Base-by-base conservation (phyloP, 441 rosid species). In the Breynia disticha region DNA sequence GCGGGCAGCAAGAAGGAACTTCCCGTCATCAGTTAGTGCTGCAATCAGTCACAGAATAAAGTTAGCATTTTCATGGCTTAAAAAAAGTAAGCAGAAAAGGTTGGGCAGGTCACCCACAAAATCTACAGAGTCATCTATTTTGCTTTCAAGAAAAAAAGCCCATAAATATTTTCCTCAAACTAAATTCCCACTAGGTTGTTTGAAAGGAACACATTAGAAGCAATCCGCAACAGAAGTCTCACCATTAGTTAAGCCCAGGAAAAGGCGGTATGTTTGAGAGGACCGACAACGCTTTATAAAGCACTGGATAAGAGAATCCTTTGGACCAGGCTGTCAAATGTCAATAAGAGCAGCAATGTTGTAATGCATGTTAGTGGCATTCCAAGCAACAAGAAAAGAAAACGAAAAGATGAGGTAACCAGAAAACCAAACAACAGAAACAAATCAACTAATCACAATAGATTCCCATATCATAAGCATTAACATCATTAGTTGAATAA, bases 301-400 rank as follows among this genome's bases (percentile, higher is more conserved):
- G 64, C 98, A 91, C 15, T 79, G 93, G 49, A 91, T 67, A 61
- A 80, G 83, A 58, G 54, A 70, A 66, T 84, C 85, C 70, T 80
- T 78, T 54, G 98, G 89, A 46, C 98, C 98, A 65, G 98, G 87
- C 98, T 91, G 84, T 79, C 82, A 49, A 64, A 96, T 91, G 84
- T 79, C 82, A 49, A 64, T 46, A 65, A 51, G 20, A 42, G 14
- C 59, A 52, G 54, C 6, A 59, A 64, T n/a, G 48, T 56, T 37
- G 54, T 4, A 46, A 15, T 22, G 42, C 55, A 37, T 15, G 16
- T 50, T 3, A 15, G 41, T 12, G 17, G 47, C 51, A 55, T 60
- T 43, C 56, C 47, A 55, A 51, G 16, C 0, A 52, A 21, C 24
- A 35, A 44, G 18, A 48, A 57, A 52, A 50, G 12, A 47, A 46